Conservation (phyloP, 1,139 yeast species). For the Zygosaccharomyces sapae region DNA sequence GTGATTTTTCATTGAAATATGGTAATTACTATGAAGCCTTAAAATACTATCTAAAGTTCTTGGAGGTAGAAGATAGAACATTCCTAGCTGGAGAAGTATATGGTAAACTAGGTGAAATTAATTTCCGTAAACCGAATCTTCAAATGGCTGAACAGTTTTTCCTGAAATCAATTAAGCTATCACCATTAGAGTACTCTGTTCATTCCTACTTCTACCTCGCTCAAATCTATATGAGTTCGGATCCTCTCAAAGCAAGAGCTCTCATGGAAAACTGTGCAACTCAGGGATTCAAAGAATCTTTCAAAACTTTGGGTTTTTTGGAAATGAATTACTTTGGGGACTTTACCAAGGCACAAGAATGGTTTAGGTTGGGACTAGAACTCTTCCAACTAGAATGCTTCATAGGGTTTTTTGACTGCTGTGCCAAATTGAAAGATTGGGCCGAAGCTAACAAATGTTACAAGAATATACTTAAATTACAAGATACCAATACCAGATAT, state of each 20-base stretch:
- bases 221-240: conserved; percentile 54
- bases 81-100: conserved; percentile 69
- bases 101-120: conserved; percentile 62
- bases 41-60: conserved; percentile 56
- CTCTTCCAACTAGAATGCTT: conserved; percentile 55
- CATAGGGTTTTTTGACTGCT: conserved; percentile 68
- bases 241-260: conserved; percentile 56
- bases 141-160: conserved; percentile 53
- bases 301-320: conserved; percentile 70
- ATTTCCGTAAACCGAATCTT: conserved; percentile 53
- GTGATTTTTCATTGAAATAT: conserved; percentile 58
- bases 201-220: conserved; percentile 79
- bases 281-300: conserved; percentile 71
- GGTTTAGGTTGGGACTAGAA: conserved; percentile 82
- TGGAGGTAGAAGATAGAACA: conserved; percentile 52
- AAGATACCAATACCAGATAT: conserved; percentile 10
- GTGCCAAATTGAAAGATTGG: conserved; percentile 26
- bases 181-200: conserved; percentile 55
- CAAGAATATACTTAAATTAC: conserved; percentile 14
- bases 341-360: conserved; percentile 56
- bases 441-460: conserved; percentile 29
- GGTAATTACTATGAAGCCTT: conserved; percentile 49
- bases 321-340: conserved; percentile 66
- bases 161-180: conserved; percentile 54
- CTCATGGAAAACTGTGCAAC: conserved; percentile 75